phyloP scores from a whole-genome alignment of 768 basidiomycete genomes.

The Boletus reticulatus region DNA sequence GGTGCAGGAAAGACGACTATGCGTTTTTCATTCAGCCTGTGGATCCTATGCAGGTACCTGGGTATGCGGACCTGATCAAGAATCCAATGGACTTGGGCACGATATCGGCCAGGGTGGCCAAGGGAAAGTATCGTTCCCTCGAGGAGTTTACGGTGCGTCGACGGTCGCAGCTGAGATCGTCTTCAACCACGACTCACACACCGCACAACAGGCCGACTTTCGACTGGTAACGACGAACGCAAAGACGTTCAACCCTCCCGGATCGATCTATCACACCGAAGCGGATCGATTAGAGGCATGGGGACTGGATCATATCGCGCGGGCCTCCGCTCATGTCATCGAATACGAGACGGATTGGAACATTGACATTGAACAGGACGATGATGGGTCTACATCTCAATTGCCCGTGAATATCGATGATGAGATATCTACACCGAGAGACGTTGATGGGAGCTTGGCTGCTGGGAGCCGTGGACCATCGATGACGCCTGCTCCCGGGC shows the following conservation, averaged over 20 bases:
- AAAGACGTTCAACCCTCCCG: conserved; percentile 73
- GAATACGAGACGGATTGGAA: conserved; percentile 86
- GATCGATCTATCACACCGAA: conserved; percentile 70
- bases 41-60: conserved; percentile 54
- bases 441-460: conserved; percentile 41
- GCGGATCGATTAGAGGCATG: conserved; percentile 69
- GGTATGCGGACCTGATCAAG: conserved; percentile 68
- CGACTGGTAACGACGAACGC: conserved; percentile 72
- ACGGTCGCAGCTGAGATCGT: not conserved
- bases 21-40: conserved; percentile 78
- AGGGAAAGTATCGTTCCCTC: conserved; percentile 72
- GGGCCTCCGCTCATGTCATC: conserved; percentile 69
- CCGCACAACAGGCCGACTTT: conserved; percentile 53
- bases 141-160: conserved; percentile 73
- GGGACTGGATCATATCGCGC: conserved; percentile 72
- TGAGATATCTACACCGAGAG: conserved; percentile 40
- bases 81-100: conserved; percentile 93
- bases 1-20: conserved; percentile 75
- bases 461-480: conserved; percentile 48
- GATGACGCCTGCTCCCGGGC: conserved; percentile 36
- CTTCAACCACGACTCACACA: not conserved
- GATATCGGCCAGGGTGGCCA: conserved; percentile 73
- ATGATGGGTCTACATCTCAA: conserved; percentile 28
- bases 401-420: conserved; percentile 37
- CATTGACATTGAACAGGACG: conserved; percentile 73